Conservation (phyloP, 2,329 filamentous ascomycete genomes). For the Scytalidium lignicola region DNA sequence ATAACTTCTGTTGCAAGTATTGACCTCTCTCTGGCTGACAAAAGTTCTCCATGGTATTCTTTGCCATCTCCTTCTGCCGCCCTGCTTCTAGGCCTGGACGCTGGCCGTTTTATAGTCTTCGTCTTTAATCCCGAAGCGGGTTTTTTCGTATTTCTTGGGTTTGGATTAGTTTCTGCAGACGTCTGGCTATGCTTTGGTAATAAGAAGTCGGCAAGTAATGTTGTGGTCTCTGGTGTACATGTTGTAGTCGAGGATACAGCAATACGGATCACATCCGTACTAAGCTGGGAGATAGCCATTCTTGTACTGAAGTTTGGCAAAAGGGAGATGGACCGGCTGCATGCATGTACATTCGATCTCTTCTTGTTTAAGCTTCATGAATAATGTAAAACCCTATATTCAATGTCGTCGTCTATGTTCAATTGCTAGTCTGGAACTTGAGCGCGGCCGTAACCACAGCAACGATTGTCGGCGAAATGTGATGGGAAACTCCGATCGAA, state of each 20-base stretch:
- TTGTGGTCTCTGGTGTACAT: slow-evolving; percentile 41
- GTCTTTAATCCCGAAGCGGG: slow-evolving; percentile 1
- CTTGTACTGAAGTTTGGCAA: slow-evolving; percentile 23
- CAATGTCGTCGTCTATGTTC: neutral
- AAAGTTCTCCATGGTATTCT: slow-evolving; percentile 26
- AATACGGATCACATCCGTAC: slow-evolving; percentile 41
- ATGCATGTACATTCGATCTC: neutral
- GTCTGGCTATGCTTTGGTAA: slow-evolving; percentile 27
- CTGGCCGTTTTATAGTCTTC: slow-evolving; percentile 19
- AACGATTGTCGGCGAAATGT: neutral
- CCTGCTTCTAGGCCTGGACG: slow-evolving; percentile 15
- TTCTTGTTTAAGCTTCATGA: neutral
- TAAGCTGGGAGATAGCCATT: slow-evolving; percentile 35
- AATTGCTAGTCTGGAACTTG: neutral
- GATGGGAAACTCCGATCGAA: no score
- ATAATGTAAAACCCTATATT: neutral
- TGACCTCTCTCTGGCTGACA: slow-evolving; percentile 56
- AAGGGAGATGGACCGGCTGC: neutral
- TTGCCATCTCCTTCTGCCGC: slow-evolving; percentile 29
- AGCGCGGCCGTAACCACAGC: neutral
- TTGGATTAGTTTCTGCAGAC: neutral
- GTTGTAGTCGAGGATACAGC: slow-evolving; percentile 41
- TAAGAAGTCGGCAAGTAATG: slow-evolving; percentile 41
- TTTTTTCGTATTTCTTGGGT: neutral
- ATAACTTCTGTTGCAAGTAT: slow-evolving; percentile 68